Evolutionary conservation across 73 alveolate genomes (phyloP).

Genomic region (Stentor coeruleus): DNA sequence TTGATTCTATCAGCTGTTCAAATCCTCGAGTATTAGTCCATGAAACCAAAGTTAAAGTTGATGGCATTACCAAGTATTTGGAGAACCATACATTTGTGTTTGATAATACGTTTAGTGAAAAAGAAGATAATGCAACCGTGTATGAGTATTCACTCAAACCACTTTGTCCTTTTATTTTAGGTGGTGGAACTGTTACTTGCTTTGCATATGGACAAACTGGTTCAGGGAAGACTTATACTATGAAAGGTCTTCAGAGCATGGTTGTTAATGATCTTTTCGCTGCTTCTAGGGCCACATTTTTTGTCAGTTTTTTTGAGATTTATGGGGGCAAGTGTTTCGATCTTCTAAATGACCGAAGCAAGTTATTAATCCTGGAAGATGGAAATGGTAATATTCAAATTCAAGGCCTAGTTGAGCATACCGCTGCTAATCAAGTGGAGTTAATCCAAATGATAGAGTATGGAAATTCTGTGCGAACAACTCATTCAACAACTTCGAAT

Average conservation of each 20-base stretch:
- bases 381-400: conserved; percentile 78
- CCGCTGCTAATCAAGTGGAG: conserved; percentile 79
- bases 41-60: conserved; percentile 92
- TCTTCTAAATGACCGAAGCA: conserved; percentile 79
- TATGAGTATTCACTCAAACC: conserved; percentile 74
- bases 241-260: conserved; percentile 80
- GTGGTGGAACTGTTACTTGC: conserved; percentile 91
- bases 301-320: conserved; percentile 91
- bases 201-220: conserved; percentile 99
- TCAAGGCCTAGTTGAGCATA: conserved; percentile 84
- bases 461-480: conserved; percentile 89
- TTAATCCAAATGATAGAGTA: conserved; percentile 78
- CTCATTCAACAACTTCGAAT: conserved; percentile 95
- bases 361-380: conserved; percentile 91
- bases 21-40: conserved; percentile 90
- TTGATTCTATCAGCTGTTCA: conserved; percentile 91
- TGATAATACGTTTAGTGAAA: conserved; percentile 83
- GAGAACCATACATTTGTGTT: conserved; percentile 89
- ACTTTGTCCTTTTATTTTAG: conserved; percentile 59
- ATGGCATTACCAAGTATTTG: conserved; percentile 97
- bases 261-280: conserved; percentile 75
- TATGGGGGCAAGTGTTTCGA: conserved; percentile 95
- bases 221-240: conserved; percentile 96
- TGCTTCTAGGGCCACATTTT: conserved; percentile 45
- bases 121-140: conserved; percentile 73